Conservation (phyloP, 345 rosid species). For the Citrus medica region DNA sequence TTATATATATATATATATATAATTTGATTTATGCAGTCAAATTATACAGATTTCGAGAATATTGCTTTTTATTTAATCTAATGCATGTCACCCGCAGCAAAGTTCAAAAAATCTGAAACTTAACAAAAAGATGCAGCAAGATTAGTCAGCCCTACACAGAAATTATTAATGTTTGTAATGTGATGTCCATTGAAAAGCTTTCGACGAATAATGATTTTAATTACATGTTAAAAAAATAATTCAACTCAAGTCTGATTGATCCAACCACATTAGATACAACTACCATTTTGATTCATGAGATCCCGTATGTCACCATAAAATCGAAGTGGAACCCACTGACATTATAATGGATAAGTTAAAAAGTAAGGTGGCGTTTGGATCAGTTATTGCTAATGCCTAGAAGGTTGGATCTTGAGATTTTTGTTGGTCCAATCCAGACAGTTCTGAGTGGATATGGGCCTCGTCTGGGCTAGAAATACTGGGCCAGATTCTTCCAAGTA, state of each 20-base stretch:
- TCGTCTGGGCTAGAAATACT: not conserved
- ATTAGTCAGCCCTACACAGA: not conserved
- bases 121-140: not conserved
- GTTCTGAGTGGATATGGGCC: not conserved
- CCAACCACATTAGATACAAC: not conserved
- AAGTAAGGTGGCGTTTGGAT: too few species aligned
- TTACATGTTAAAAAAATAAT: not conserved
- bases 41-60: too few species aligned
- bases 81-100: not conserved
- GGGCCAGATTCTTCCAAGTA: not conserved
- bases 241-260: constrained; percentile 1
- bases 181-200: not conserved
- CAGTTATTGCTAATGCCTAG: too few species aligned
- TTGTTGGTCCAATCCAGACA: not conserved
- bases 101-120: not conserved
- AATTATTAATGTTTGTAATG: not conserved
- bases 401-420: not conserved
- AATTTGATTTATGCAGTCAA: too few species aligned
- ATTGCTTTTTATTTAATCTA: not conserved
- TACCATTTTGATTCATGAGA: not conserved
- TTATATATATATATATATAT: too few species aligned
- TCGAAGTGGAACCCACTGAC: not conserved
- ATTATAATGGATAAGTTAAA: not conserved
- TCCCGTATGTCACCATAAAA: not conserved
- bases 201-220: not conserved